Base-by-base conservation (phyloP, 768 basidiomycete species). In the Lentinula sp. region DNA sequence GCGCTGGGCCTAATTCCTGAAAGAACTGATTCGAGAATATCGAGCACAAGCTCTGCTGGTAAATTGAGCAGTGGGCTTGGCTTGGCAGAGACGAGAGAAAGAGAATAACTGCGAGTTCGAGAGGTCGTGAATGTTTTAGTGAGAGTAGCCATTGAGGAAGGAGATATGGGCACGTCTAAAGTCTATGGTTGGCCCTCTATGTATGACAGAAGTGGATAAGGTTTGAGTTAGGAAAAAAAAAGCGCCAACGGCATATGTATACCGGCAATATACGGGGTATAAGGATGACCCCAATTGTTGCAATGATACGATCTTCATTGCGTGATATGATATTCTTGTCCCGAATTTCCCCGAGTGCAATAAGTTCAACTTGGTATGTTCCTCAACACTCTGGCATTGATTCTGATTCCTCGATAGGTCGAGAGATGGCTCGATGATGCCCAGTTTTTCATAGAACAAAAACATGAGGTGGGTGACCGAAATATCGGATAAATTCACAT, bases 11-110 rank as follows among this genome's bases (percentile, higher is more conserved):
- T 69, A 42, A 67, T 36, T 6, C 68, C 64, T 6, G 64, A 54
- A 15, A 77, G 68, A n/a, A 72, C 69, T 16, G 70, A 60, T 64
- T 77, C 74, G 23, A 78, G 65, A 48, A 80, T 75, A 35, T 68
- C 65, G 28, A 77, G 64, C 13, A 73, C 64, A 43, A 80, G 67
- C 65, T 80, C 79, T 7, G 70, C 60, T 18, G 79, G 79, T 9
- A 79, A 66, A 52, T 66, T 65, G 55, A 74, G 66, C 46, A 78
- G 54, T 2, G 68, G 70, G 7, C 73, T 62, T 49, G 64, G 39
- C 45, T 45, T 58, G 10, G 65, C 46, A 4, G 65, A 49, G 39
- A 63, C 66, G 13, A 67, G 65, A 42, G 69, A 71, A 48, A 64
- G 54, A 33, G 64, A 62, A 15, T 59, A n/a, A 39, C 64, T 65